Conservation (phyloP, 768 basidiomycete species). For the Amanita thiersii region DNA sequence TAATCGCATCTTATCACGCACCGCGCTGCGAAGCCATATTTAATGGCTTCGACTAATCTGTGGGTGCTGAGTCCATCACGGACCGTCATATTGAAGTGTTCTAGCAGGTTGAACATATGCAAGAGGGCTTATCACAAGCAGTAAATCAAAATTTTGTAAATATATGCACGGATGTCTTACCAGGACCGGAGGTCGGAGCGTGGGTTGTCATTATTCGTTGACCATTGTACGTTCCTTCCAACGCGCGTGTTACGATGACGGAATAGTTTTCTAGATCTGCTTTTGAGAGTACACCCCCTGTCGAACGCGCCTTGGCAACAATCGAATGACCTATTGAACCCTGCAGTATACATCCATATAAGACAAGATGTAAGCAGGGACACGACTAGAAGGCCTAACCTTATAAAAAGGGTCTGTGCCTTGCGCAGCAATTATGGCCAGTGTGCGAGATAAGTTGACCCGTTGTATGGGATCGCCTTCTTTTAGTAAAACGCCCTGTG, state of each 20-base stretch:
- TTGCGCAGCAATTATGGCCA: slow-evolving; percentile 61
- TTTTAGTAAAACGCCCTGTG: slow-evolving; percentile 56
- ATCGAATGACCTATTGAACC: slow-evolving; percentile 79
- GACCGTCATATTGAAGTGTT: slow-evolving; percentile 54
- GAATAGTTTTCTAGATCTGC: slow-evolving; percentile 67
- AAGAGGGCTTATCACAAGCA: slow-evolving; percentile 46
- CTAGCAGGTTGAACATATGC: slow-evolving; percentile 87
- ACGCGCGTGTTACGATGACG: slow-evolving; percentile 61
- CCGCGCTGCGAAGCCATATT: slow-evolving; percentile 57
- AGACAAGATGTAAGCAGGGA: slow-evolving; percentile 5
- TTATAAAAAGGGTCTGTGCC: slow-evolving; percentile 83
- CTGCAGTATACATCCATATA: slow-evolving; percentile 23
- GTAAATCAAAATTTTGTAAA: not conserved
- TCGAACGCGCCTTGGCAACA: slow-evolving; percentile 56
- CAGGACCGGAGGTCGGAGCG: slow-evolving; percentile 80
- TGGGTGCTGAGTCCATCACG: slow-evolving; percentile 64
- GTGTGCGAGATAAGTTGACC: slow-evolving; percentile 69
- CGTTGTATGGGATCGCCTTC: slow-evolving; percentile 72
- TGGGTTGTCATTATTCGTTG: slow-evolving; percentile 78
- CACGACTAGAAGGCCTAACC: too few relatives aligned
- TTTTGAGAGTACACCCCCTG: slow-evolving; percentile 75
- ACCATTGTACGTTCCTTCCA: slow-evolving; percentile 70
- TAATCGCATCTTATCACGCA: slow-evolving; percentile 12
- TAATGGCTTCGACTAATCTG: slow-evolving; percentile 76
- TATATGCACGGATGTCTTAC: slow-evolving; percentile 19